Evolutionary conservation across 2,329 filamentous ascomycete species (phyloP).

Genomic region (Elsinoe australis): DNA sequence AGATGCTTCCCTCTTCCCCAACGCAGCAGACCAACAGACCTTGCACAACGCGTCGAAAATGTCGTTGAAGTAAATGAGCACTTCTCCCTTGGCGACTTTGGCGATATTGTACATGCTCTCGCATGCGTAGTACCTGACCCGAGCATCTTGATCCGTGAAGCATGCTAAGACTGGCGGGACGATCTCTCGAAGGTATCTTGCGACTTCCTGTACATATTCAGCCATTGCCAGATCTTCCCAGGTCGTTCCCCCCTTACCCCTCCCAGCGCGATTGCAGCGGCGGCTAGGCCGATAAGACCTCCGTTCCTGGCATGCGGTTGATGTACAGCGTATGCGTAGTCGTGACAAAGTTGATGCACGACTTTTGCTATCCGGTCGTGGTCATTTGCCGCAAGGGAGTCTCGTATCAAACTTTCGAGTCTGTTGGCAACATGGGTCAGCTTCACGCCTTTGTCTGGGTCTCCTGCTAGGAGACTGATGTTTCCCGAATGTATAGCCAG

Average conservation of each 20-base stretch:
- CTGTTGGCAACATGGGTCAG: slow-evolving; percentile 40
- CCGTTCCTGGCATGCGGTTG: slow-evolving; percentile 95
- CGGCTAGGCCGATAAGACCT: slow-evolving; percentile 88
- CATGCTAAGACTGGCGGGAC: slow-evolving; percentile 94
- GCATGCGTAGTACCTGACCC: slow-evolving; percentile 95
- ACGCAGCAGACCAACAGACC: slow-evolving; percentile 42
- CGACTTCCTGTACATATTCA: slow-evolving; percentile 61
- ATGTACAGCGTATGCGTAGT: slow-evolving; percentile 95
- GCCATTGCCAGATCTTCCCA: slow-evolving; percentile 4
- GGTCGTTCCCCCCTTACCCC: slow-evolving; percentile 53
- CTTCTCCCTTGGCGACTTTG: slow-evolving; percentile 97
- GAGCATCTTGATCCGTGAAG: slow-evolving; percentile 95
- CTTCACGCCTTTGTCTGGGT: neutral
- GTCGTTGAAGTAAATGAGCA: slow-evolving; percentile 94
- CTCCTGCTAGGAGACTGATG: neutral
- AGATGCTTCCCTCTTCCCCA: slow-evolving; percentile 24
- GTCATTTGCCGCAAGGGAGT: slow-evolving; percentile 68
- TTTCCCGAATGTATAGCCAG: neutral
- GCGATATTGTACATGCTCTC: slow-evolving; percentile 99
- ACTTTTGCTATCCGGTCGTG: slow-evolving; percentile 75
- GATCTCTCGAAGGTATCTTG: slow-evolving; percentile 84
- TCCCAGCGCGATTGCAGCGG: slow-evolving; percentile 89
- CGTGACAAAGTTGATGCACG: slow-evolving; percentile 91
- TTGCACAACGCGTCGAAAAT: slow-evolving; percentile 97
- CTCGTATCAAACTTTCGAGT: slow-evolving; percentile 83